These are phyloP conservation scores for Santalum album DNA, from an alignment of 164 flowering plant genomes.

Conservation along the genomic window DNA sequence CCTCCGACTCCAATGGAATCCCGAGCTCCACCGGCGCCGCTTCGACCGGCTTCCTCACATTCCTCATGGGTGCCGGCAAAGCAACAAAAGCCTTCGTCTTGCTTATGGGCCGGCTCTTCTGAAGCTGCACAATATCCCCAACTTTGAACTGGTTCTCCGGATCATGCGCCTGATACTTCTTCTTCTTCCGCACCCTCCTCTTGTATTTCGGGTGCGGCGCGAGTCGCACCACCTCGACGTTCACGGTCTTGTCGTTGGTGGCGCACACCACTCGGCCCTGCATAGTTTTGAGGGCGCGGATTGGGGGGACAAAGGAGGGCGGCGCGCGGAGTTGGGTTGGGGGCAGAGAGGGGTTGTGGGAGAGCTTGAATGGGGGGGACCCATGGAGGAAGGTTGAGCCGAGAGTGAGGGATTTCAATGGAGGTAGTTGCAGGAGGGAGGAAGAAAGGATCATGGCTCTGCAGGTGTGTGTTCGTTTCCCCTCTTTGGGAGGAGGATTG, in stretches of 20 bases:
- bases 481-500: too few relatives aligned
- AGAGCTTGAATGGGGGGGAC: background rate
- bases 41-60: background rate
- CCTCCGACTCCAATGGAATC: background rate
- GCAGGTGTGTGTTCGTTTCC: too few relatives aligned
- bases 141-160: constrained; percentile 5
- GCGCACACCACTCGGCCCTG: constrained; percentile 1
- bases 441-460: background rate
- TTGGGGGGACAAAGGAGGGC: background rate
- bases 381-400: background rate
- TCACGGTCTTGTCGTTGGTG: constrained; percentile 1
- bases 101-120: constrained; percentile 1
- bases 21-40: background rate
- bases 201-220: background rate
- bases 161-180: constrained; percentile 1
- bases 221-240: constrained; percentile 1
- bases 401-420: background rate
- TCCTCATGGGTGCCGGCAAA: background rate
- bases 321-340: background rate
- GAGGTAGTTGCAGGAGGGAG: constrained; percentile 1
- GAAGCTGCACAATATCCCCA: background rate
- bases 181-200: background rate
- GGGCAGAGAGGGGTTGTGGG: background rate
- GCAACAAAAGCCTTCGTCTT: constrained; percentile 1
- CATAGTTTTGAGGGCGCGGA: background rate